Conservation (phyloP, 441 rosid genomes). For the Raphanus hybrid region DNA sequence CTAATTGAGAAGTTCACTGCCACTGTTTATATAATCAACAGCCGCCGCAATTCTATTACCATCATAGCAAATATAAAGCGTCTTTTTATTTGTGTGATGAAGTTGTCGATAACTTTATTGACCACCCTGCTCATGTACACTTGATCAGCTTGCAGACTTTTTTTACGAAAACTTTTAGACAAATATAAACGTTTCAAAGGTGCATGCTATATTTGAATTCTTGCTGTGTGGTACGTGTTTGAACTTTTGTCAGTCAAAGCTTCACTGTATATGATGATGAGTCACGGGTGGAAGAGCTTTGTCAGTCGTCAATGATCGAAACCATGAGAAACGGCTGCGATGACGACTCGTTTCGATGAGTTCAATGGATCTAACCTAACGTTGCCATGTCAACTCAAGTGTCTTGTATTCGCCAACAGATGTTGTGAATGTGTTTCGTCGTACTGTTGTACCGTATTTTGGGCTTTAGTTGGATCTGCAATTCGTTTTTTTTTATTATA, state of each 20-base stretch:
- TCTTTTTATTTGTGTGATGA: neutral
- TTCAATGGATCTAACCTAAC: neutral
- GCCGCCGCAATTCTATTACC: neutral
- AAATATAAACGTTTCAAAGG: neutral
- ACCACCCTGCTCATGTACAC: neutral
- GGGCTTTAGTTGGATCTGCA: neutral
- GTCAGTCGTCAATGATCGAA: neutral
- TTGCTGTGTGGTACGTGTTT: neutral
- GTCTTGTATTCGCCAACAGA: neutral
- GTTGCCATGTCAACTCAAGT: neutral
- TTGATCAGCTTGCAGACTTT: neutral
- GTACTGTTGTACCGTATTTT: neutral
- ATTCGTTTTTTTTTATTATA: neutral
- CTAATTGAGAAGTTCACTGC: no score
- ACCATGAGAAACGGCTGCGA: neutral
- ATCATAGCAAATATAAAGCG: neutral
- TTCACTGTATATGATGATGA: neutral
- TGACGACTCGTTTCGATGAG: neutral
- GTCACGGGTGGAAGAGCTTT: neutral
- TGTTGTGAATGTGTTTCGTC: neutral
- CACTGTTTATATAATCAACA: no score
- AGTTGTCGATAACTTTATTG: neutral
- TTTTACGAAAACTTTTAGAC: neutral
- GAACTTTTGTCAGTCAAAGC: neutral
- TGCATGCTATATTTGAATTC: neutral